Base-by-base conservation (phyloP, 768 basidiomycete genomes). In the Rhodotorula sphaerocarpa region DNA sequence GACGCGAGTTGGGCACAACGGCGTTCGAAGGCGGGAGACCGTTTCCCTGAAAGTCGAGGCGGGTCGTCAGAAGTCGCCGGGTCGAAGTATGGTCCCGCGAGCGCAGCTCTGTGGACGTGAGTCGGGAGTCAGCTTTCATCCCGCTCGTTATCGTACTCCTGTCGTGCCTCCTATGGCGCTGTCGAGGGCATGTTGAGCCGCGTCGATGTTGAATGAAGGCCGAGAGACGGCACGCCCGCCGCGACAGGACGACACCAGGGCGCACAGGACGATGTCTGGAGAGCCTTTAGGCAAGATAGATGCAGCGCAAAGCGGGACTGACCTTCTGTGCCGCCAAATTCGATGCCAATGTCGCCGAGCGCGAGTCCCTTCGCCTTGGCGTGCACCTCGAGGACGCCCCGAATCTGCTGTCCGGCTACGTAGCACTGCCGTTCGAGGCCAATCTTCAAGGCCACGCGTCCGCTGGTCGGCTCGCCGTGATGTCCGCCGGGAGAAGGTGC, bases 21-120 rank as follows among this genome's bases (percentile, higher is more conserved):
- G 72, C 72, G 57, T 67, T 65, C 10, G 66, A 68, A 5, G 72
- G 72, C 3, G 72, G 70, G 16, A 65, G 56, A 5, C 55, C 41
- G 5, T 42, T 16, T 52, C 69, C 70, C 46, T 73, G 72, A 44
- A 73, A 71, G 42, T 58, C 45, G 41, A 69, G 21, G 14, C 63
- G 63, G n/a, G 52, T 31, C 28, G 62, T 46, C 33, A 71, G 50
- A 54, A 73, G 65, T 4, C 68, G 59, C 16, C 62, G 65, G 15
- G 70, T 70, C 27, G 72, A 64, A 14, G 68, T 65, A 45, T 71
- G 64, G 34, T 66, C 66, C 5, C 54, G 58, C 12, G 70, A 70
- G 16, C 61, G 62, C 3, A 72, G 70, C 53, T 72, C 71, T 72
- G 63, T n/a, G 52, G 1, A 2, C 16, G 36, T 28, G 42, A 39